These are phyloP conservation scores for Mucor saturninus DNA, from an alignment of 371 early-diverging fungal species.

Conservation along the genomic window DNA sequence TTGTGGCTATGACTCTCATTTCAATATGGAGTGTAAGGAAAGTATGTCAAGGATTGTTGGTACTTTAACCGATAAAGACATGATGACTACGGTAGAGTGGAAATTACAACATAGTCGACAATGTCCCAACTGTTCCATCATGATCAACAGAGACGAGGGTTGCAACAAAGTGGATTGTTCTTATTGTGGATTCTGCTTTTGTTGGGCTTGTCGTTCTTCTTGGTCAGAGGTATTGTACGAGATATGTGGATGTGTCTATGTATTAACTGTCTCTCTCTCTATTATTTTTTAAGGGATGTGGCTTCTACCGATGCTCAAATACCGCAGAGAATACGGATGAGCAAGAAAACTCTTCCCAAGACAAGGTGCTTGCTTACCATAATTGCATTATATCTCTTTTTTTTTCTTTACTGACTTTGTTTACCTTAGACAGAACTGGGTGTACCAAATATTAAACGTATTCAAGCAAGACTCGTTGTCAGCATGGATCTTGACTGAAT, in stretches of 20 bases:
- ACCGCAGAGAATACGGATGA: background rate
- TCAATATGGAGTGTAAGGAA: slow-evolving; percentile 39
- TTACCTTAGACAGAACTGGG: slow-evolving; percentile 34
- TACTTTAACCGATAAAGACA: slow-evolving; percentile 18
- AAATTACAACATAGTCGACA: slow-evolving; percentile 55
- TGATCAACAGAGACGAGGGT: slow-evolving; percentile 81
- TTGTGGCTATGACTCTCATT: slow-evolving; percentile 59
- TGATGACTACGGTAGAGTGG: slow-evolving; percentile 48
- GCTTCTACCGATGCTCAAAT: slow-evolving; percentile 35
- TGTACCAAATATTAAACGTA: slow-evolving; percentile 36
- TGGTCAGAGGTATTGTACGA: slow-evolving; percentile 43
- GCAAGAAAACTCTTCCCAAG: slow-evolving; percentile 6
- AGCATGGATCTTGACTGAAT: slow-evolving; percentile 6
- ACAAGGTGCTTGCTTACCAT: background rate
- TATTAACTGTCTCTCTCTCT: background rate
- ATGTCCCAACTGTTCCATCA: slow-evolving; percentile 75
- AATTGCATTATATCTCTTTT: background rate
- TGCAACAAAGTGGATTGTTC: slow-evolving; percentile 83
- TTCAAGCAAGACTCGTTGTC: slow-evolving; percentile 17
- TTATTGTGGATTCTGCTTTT: slow-evolving; percentile 74
- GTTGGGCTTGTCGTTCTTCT: slow-evolving; percentile 62
- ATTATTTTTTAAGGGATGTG: slow-evolving; percentile 29
- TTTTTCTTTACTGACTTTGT: background rate
- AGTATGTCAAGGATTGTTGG: slow-evolving; percentile 36
- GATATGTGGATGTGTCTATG: too few species aligned